Evolutionary conservation across 345 rosid genomes (phyloP), one percentile per base, ranked within the genome.

Genomic region (Triadica sebifera): DNA sequence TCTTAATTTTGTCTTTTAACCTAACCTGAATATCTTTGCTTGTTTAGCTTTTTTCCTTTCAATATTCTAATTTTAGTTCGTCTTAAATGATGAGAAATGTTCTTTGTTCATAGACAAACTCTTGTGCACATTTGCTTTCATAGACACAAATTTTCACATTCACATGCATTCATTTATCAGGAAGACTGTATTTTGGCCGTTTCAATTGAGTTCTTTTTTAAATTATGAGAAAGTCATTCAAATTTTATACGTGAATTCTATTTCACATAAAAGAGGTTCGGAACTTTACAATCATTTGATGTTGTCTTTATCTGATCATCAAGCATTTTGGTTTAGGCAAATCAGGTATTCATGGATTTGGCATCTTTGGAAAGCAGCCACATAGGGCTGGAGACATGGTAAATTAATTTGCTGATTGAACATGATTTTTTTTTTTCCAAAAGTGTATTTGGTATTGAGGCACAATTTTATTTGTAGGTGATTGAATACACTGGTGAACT

Each of bases 351-450:
- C 97, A 94, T 81, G 98, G 98, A 60, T 94, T 94, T 79, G 98
- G 98, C 80, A 87, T 94, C 78, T 94, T 92, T 56, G 81, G 93
- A 72, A 94, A 94, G 88, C 97, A 88, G 82, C 92, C 95, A 12
- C 97, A 92, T 80, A 89, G 82, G 77, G 98, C 97, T 0, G 98
- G 97, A 76, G 98, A 94, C 78, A 94, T 92, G 98, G 98, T 94
- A 82, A 83, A 77, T 55, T 65, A 56, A 74, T 70, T 69, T 67
- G 63, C 73, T 43, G 60, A 63, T 58, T 60, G 16, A 17, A 22
- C 67, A 19, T 53, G 51, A 38, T 47, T 24, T 9, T 17, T 56
- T 62, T 53, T 43, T 37, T n/a, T n/a, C n/a, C 10, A 52, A 10
- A 34, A 68, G 4, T 50, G 22, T 56, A 46, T 60, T 22, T 20